Percentiles rank a stretch among this genome's conserved stretches.
phyloP scores from a whole-genome alignment of 2,329 filamentous ascomycete species.

The Fusarium nanum region DNA sequence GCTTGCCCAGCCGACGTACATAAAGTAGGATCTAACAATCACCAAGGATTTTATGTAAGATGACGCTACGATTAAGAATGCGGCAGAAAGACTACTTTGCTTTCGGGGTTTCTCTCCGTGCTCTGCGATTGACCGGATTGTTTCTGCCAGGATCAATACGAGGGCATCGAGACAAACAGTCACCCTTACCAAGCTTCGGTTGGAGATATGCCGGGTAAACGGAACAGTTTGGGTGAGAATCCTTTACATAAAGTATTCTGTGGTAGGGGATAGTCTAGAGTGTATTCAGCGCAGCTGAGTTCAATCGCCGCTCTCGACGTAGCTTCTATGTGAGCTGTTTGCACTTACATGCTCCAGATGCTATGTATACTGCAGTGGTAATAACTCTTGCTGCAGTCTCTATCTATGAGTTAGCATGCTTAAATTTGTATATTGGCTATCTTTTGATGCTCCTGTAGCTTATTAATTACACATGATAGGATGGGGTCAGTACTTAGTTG shows the following conservation, averaged over 20 bases:
- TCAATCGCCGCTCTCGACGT: neutral
- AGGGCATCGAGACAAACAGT: neutral
- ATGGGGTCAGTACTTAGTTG: neutral
- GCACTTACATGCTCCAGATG: neutral
- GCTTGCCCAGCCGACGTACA: neutral
- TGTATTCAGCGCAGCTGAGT: neutral
- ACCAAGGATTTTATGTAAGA: neutral
- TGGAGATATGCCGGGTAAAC: neutral
- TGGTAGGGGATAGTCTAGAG: neutral
- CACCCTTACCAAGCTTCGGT: neutral
- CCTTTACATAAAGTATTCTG: neutral
- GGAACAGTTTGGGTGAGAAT: neutral
- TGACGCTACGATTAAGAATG: neutral
- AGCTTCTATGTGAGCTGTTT: neutral
- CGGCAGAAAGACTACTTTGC: neutral
- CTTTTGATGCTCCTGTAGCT: neutral
- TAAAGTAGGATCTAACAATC: neutral
- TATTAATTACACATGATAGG: neutral
- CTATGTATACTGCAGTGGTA: neutral
- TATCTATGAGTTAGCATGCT: neutral
- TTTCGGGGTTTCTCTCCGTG: neutral
- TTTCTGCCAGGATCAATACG: neutral
- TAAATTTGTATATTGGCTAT: neutral
- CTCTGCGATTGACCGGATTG: neutral
- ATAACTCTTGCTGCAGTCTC: neutral